Evolutionary conservation across 2,329 filamentous ascomycete genomes (phyloP).

Genomic region (Leptoxyphium fumago): DNA sequence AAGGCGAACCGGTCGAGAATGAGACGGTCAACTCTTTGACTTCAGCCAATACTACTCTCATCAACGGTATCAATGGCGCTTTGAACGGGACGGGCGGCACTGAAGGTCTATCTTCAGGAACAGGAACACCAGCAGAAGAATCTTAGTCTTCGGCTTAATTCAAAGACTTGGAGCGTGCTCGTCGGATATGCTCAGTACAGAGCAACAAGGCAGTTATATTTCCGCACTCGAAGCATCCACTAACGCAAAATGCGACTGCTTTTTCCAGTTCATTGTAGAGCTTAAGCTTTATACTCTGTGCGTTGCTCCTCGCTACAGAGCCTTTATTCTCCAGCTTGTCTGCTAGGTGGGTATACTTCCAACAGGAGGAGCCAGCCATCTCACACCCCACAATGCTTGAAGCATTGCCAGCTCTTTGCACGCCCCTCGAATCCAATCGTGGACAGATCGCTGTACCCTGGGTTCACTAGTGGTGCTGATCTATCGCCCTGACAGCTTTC

Average conservation of each 20-base stretch:
- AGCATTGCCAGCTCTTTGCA: conserved; percentile 7
- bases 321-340: too few species aligned
- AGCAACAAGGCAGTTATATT: too few species aligned
- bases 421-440: conserved; percentile 6
- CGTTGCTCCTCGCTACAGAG: not conserved
- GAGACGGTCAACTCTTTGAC: not conserved
- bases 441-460: conserved; percentile 6
- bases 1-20: not conserved
- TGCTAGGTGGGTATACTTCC: too few species aligned
- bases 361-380: not conserved
- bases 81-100: not conserved
- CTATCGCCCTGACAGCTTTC: conserved; percentile 3
- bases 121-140: not conserved
- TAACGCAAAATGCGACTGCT: too few species aligned
- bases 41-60: not conserved
- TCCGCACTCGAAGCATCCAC: too few species aligned
- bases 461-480: conserved; percentile 6
- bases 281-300: too few species aligned
- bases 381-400: not conserved
- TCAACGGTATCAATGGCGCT: not conserved
- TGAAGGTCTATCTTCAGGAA: not conserved
- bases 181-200: too few species aligned
- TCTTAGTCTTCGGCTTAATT: not conserved
- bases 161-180: too few species aligned
- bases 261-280: too few species aligned